Evolutionary conservation across 305 asterid species (phyloP).

Genomic region (Plantago lanceolata): DNA sequence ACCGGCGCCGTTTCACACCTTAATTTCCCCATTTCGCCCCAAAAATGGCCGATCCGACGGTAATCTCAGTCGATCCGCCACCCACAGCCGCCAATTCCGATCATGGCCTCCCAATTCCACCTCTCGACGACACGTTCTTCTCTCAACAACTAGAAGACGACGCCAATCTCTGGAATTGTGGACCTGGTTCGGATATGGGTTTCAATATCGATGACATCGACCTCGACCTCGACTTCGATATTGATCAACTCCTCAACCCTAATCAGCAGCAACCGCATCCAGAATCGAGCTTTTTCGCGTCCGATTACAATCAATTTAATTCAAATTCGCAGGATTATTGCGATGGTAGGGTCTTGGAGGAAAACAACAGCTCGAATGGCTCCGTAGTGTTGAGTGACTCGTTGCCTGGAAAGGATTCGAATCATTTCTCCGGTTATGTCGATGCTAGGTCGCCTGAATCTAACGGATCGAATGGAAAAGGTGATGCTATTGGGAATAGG

Average conservation of each 20-base stretch:
- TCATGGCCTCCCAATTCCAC: constrained; percentile 46
- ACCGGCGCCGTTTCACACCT: neutral
- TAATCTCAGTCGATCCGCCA: constrained; percentile 29
- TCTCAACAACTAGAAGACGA: constrained; percentile 24
- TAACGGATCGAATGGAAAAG: constrained; percentile 41
- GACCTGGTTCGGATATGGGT: neutral
- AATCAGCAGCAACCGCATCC: neutral
- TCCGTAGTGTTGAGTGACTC: constrained; percentile 34
- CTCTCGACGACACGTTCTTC: constrained; percentile 47
- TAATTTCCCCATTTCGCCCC: neutral
- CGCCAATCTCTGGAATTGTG: too few relatives aligned
- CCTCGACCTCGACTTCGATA: constrained; percentile 28
- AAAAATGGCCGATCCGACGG: constrained; percentile 41
- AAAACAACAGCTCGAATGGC: constrained; percentile 27
- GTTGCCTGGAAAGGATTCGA: constrained; percentile 29
- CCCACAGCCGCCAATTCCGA: constrained; percentile 22
- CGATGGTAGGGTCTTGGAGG: too few relatives aligned
- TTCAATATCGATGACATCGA: constrained; percentile 50
- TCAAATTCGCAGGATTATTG: constrained; percentile 3
- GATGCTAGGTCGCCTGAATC: constrained; percentile 56
- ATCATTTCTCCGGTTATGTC: constrained; percentile 36
- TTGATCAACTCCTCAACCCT: constrained; percentile 11
- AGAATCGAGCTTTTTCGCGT: constrained; percentile 22
- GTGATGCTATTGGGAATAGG: constrained; percentile 33
- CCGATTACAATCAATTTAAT: constrained; percentile 25